Base-by-base conservation (phyloP, 176 grass and related monocot genomes). In the Aegilops tauschii region DNA sequence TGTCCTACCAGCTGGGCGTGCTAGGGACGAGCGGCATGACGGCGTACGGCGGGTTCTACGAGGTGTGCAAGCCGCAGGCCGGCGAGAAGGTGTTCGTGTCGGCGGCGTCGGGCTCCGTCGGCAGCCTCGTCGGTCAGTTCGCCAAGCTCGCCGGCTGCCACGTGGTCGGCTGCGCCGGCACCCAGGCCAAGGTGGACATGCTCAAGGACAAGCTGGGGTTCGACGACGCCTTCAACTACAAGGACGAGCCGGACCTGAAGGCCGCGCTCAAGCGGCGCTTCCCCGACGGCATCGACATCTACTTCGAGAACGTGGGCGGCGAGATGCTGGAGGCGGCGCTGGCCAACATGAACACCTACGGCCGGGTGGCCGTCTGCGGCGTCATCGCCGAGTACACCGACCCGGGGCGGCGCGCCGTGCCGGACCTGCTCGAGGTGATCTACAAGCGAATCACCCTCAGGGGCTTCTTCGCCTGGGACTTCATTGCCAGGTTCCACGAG, bases 201-300 rank as follows among this genome's bases (percentile, higher is more conserved):
- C 82, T 94, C 1, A 94, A 90, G 35, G 23, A 77, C 5, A 77
- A 90, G 69, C 87, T 94, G 63, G 93, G 93, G 13, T 94, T 92
- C 16, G 93, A 92, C 17, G 90, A 92, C 9, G 88, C 92, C 7
- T 93, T 93, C 74, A 90, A 93, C 79, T 93, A 93, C 79, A 93
- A 80, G n/a, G 88, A 93, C 1, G 92, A 93, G 54, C 79, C 67
- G 7, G 86, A 93, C 77, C 82, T 90, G 6, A 90, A 83, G 31
- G 74, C 86, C 2, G 79, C 88, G 21, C 88, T 93, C 0, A 86
- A 83, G 39, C 86, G 90, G 74, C 83, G 68, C 75, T 95, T 92
- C 27, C 90, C 88, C 3, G 82, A 92, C 18, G 90, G 93, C 6
- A 92, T 92, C 40, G 90, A 95, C 85, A 86, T 95, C 76, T 84